Evolutionary conservation across 345 rosid species (phyloP).

Genomic region (Eucalyptus regnans): DNA sequence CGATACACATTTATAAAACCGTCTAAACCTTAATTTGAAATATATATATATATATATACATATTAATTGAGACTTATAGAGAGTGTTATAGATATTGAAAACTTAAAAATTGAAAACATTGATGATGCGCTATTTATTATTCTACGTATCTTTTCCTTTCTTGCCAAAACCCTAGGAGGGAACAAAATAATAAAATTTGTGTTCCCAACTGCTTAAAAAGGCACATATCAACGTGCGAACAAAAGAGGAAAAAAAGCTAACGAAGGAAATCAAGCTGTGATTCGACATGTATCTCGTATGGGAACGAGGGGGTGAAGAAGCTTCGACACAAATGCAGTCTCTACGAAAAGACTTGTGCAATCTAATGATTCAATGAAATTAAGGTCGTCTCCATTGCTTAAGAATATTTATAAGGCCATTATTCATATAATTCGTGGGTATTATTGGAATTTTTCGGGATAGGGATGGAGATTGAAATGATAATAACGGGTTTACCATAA

Average conservation of each 20-base stretch:
- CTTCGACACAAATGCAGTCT: neutral
- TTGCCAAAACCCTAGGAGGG: too few species aligned
- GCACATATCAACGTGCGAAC: neutral
- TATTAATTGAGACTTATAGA: neutral
- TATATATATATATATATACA: neutral
- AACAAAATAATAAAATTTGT: too few species aligned
- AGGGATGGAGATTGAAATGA: neutral
- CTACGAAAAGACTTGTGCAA: neutral
- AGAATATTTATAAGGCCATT: neutral
- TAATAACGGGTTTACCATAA: neutral
- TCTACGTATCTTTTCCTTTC: too few species aligned
- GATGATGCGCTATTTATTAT: too few species aligned
- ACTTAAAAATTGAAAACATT: too few species aligned
- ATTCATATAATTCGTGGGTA: neutral
- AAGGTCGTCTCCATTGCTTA: neutral
- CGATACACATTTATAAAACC: neutral
- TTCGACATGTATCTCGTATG: neutral
- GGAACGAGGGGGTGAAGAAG: neutral
- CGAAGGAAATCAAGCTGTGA: neutral
- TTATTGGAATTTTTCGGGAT: neutral
- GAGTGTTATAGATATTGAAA: neutral
- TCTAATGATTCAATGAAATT: neutral
- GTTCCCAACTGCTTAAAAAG: too few species aligned
- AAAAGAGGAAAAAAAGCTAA: neutral
- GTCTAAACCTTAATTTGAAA: neutral